Conservation (phyloP, 1,139 yeast species). For the Suhomyces guaymorum region DNA sequence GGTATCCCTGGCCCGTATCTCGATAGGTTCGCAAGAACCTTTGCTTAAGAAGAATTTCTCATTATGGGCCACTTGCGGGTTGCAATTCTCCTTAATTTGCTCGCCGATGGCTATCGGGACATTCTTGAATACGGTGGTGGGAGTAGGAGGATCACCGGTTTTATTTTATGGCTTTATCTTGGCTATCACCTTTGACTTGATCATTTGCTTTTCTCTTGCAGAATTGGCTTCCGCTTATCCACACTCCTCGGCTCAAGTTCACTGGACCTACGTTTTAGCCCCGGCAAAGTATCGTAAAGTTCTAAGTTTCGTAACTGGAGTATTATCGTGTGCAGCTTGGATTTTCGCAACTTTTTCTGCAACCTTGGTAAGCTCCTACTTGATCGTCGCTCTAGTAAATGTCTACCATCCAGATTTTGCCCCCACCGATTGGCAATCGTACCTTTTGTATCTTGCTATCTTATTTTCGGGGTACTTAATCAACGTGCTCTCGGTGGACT, state of each 20-base stretch:
- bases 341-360: conserved; percentile 14
- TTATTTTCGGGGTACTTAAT: conserved; percentile 18
- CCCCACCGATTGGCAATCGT: conserved; percentile 27
- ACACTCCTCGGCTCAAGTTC: conserved; percentile 32
- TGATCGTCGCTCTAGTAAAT: conserved; percentile 11
- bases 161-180: conserved; percentile 26
- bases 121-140: conserved; percentile 27
- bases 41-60: conserved; percentile 20
- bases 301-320: conserved; percentile 22
- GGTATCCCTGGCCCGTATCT: not conserved
- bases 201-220: conserved; percentile 27
- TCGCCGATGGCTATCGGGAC: conserved; percentile 30
- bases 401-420: conserved; percentile 25
- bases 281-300: conserved; percentile 20
- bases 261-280: conserved; percentile 31
- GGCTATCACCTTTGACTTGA: conserved; percentile 23
- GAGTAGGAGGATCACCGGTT: conserved; percentile 30
- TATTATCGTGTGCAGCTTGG: conserved; percentile 18
- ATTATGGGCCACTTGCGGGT: conserved; percentile 25
- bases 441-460: conserved; percentile 23
- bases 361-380: conserved; percentile 12
- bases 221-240: conserved; percentile 33
- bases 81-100: conserved; percentile 28
- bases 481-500: conserved; percentile 23
- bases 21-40: not conserved